Evolutionary conservation across 2,329 filamentous ascomycete genomes (phyloP).

Genomic region (Biscogniauxia marginata): DNA sequence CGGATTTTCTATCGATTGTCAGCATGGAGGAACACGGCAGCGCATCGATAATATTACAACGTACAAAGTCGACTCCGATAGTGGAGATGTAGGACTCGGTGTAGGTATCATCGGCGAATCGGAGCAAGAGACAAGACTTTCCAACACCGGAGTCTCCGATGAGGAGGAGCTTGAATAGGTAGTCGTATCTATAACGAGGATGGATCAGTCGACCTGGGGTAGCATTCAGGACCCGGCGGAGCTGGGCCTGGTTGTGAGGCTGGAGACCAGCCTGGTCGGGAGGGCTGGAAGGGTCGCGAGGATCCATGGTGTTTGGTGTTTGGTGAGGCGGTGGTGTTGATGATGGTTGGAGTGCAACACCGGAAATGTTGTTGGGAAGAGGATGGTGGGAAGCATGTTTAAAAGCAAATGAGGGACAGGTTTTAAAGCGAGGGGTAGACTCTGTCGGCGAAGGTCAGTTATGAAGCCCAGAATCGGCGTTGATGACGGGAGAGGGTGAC

Average conservation of each 20-base stretch:
- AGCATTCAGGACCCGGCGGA: conserved; percentile 19
- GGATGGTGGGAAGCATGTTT: conserved; percentile 7
- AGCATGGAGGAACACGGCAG: conserved; percentile 19
- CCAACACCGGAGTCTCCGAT: conserved; percentile 99
- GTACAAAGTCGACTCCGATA: conserved; percentile 97
- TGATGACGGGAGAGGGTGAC: conserved; percentile 19
- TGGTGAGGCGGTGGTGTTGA: conserved; percentile 8
- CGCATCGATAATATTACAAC: conserved; percentile 38
- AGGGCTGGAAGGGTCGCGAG: background rate
- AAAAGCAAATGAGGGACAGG: background rate
- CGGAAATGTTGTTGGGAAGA: conserved; percentile 2
- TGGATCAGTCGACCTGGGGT: conserved; percentile 24
- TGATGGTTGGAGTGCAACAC: conserved; percentile 5
- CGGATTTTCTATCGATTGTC: conserved; percentile 81
- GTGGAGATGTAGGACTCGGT: conserved; percentile 99
- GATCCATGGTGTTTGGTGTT: conserved; percentile 8
- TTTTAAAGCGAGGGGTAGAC: conserved; percentile 10
- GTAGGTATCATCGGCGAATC: conserved; percentile 98
- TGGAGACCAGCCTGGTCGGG: conserved; percentile 12
- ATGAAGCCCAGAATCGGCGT: conserved; percentile 2
- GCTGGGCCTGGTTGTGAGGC: conserved; percentile 21
- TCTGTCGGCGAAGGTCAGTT: conserved; percentile 6
- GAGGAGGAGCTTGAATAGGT: conserved; percentile 99
- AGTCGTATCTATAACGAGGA: conserved; percentile 80
- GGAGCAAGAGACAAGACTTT: conserved; percentile 97